Conservation (phyloP, 495 filamentous ascomycete species). For the Elasticomyces elasticus region DNA sequence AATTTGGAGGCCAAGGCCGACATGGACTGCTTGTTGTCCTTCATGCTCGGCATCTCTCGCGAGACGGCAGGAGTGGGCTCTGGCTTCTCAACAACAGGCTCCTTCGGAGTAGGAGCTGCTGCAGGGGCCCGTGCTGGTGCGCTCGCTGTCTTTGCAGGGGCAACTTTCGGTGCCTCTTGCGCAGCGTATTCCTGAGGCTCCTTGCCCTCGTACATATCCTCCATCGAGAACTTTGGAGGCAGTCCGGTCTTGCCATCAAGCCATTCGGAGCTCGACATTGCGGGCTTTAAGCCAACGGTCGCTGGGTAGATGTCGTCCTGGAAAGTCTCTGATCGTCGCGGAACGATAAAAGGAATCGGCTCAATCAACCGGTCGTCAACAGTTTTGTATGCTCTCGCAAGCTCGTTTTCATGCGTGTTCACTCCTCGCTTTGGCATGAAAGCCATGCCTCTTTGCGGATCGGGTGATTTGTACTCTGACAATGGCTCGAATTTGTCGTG, state of each 20-base stretch:
- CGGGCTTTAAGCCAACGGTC: constrained; percentile 62
- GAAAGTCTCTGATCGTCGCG: constrained; percentile 89
- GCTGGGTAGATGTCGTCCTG: constrained; percentile 96
- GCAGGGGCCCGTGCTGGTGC: constrained; percentile 39
- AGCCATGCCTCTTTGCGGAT: constrained; percentile 88
- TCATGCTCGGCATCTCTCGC: constrained; percentile 46
- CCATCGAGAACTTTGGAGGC: constrained; percentile 85
- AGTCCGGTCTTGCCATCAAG: constrained; percentile 70
- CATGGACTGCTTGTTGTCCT: constrained; percentile 77
- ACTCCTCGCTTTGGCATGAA: constrained; percentile 93
- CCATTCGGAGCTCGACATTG: constrained; percentile 74
- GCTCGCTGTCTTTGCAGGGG: constrained; percentile 29
- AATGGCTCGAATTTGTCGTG: constrained; percentile 96
- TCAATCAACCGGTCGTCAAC: constrained; percentile 91
- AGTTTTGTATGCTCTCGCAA: constrained; percentile 92
- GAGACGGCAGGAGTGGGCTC: constrained; percentile 37
- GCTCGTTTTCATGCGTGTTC: constrained; percentile 90
- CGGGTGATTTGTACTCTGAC: constrained; percentile 87
- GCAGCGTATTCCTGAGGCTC: constrained; percentile 63
- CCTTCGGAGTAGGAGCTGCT: constrained; percentile 44
- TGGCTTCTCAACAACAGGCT: constrained; percentile 38
- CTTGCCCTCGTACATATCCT: constrained; percentile 77
- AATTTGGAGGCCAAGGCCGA: constrained; percentile 74
- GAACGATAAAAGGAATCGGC: constrained; percentile 94
- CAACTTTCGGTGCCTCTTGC: constrained; percentile 52